Conservation (phyloP, 140 eudicot genomes). For the Ambrosia hybrid region DNA sequence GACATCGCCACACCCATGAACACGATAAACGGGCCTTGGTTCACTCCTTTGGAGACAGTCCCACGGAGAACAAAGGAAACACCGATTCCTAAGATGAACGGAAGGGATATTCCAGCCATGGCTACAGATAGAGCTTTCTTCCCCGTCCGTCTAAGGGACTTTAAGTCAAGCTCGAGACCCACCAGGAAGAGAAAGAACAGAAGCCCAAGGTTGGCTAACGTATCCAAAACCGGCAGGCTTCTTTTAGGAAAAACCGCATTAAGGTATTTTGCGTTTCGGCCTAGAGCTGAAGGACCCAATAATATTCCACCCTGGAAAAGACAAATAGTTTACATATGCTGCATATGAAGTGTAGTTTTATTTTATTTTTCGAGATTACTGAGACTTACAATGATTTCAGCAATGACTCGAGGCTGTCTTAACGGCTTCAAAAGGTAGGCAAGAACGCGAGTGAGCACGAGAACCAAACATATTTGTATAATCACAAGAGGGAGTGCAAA, state of each 20-base stretch:
- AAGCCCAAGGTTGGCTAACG: constrained; percentile 87
- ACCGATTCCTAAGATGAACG: constrained; percentile 72
- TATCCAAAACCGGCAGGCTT: constrained; percentile 79
- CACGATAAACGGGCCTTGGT: constrained; percentile 64
- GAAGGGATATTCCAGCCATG: constrained; percentile 68
- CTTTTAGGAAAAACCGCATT: constrained; percentile 58
- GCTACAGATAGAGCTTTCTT: constrained; percentile 69
- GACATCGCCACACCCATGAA: constrained; percentile 98
- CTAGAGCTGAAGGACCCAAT: constrained; percentile 93
- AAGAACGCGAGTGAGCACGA: constrained; percentile 65
- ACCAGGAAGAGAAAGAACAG: constrained; percentile 84
- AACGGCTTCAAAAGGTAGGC: constrained; percentile 74
- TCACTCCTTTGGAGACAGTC: constrained; percentile 54
- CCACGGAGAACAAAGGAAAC: constrained; percentile 62
- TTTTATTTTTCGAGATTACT: neutral
- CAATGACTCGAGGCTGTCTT: constrained; percentile 95
- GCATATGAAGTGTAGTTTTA: constrained; percentile 4
- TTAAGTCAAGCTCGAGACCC: constrained; percentile 85
- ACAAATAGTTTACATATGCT: neutral
- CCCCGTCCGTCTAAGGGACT: constrained; percentile 69
- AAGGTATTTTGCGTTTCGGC: constrained; percentile 55
- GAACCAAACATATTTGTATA: constrained; percentile 71
- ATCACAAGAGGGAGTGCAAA: constrained; percentile 81
- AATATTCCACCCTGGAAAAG: constrained; percentile 72
- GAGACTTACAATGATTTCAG: constrained; percentile 80